Percentiles rank a stretch among this genome's conserved stretches.
Conservation (phyloP, 768 basidiomycete species). For the Lactarius tabidus region DNA sequence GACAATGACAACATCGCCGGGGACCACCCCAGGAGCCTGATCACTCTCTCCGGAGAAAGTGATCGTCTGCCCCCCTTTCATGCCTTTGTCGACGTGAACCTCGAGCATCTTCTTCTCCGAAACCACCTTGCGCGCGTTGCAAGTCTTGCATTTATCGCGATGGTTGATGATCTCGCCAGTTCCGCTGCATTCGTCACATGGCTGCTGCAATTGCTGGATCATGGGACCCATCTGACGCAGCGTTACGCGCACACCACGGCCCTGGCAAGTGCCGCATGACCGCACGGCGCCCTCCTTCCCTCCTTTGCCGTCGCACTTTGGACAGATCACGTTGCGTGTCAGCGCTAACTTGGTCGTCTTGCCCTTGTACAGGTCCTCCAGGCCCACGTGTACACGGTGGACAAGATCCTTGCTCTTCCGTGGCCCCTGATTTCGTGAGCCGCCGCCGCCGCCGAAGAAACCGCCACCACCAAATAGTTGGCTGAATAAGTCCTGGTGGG, state of each 20-base stretch:
- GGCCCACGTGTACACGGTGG: slow-evolving; percentile 92
- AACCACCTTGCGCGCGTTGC: slow-evolving; percentile 93
- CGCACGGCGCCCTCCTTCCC: slow-evolving; percentile 96
- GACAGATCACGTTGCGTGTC: slow-evolving; percentile 91
- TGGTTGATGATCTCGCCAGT: slow-evolving; percentile 92
- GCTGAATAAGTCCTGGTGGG: slow-evolving; percentile 82
- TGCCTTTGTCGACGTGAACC: slow-evolving; percentile 97
- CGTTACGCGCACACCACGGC: slow-evolving; percentile 87
- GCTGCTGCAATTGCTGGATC: slow-evolving; percentile 98
- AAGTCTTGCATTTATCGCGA: slow-evolving; percentile 88
- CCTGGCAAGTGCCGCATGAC: slow-evolving; percentile 70
- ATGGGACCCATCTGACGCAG: slow-evolving; percentile 98
- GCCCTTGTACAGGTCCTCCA: slow-evolving; percentile 98
- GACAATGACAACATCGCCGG: slow-evolving; percentile 93
- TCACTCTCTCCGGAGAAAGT: slow-evolving; percentile 88
- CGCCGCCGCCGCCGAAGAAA: slow-evolving; percentile 65
- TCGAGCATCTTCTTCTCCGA: slow-evolving; percentile 97
- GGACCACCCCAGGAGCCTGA: slow-evolving; percentile 81
- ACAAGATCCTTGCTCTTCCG: slow-evolving; percentile 98
- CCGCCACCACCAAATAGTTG: slow-evolving; percentile 87
- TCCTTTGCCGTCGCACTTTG: slow-evolving; percentile 92
- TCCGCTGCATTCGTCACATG: slow-evolving; percentile 90
- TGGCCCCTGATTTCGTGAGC: slow-evolving; percentile 55
- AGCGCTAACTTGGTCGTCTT: slow-evolving; percentile 98
- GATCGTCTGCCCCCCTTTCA: slow-evolving; percentile 92